A percentile compares a stretch with the other conserved stretches of the same genome.
Evolutionary conservation across 108 stramenopile species (phyloP).

Genomic region (Cyclotella distinguenda): DNA sequence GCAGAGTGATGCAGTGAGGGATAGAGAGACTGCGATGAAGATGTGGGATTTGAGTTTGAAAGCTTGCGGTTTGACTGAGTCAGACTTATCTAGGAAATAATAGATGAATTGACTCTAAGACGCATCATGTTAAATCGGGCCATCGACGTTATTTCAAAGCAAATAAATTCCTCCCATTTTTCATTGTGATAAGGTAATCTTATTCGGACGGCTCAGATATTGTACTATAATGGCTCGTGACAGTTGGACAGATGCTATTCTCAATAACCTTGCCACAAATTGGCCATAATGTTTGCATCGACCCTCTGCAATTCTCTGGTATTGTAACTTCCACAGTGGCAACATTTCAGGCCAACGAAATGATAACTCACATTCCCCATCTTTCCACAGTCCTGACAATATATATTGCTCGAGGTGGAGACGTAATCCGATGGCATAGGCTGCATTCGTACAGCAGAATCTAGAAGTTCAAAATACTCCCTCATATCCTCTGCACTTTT

Average conservation of each 20-base stretch:
- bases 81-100: slow-evolving; percentile 73
- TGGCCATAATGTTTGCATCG: slow-evolving; percentile 42
- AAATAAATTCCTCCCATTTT: too few relatives aligned
- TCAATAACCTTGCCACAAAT: slow-evolving; percentile 24
- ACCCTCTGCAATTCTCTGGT: slow-evolving; percentile 79
- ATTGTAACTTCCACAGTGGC: slow-evolving; percentile 82
- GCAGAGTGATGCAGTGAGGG: slow-evolving; percentile 84
- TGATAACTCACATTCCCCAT: slow-evolving; percentile 79
- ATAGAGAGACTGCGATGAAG: slow-evolving; percentile 70
- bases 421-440: slow-evolving; percentile 81
- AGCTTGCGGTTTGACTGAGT: slow-evolving; percentile 69
- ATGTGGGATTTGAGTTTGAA: slow-evolving; percentile 90
- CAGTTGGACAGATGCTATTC: background rate
- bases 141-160: too few relatives aligned
- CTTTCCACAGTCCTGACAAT: slow-evolving; percentile 86
- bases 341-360: slow-evolving; percentile 84
- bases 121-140: too few relatives aligned
- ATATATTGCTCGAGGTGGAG: slow-evolving; percentile 71
- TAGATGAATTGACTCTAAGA: background rate
- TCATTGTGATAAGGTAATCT: too few relatives aligned
- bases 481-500: slow-evolving; percentile 86
- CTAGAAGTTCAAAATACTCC: slow-evolving; percentile 83
- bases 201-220: too few relatives aligned
- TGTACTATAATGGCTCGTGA: too few relatives aligned
- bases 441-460: slow-evolving; percentile 83